Evolutionary conservation across 2,329 filamentous ascomycete genomes (phyloP), one percentile per base, ranked within the genome.

Genomic region (Ophiobolus disseminans): DNA sequence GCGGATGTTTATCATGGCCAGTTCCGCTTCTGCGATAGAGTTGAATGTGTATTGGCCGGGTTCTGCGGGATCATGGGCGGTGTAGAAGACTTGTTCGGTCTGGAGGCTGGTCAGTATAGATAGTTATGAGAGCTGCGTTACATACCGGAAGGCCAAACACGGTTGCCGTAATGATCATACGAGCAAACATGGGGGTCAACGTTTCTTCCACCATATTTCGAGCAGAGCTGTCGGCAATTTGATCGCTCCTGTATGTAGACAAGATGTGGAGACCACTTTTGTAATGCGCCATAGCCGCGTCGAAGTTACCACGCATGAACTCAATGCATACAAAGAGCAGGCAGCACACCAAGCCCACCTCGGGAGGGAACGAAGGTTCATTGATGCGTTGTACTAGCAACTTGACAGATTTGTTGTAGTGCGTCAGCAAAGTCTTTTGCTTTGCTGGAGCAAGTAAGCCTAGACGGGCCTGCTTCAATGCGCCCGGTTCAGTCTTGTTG

Each of bases 291-390:
- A 72, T 65, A 11, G 71, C 75, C 0, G 72, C 62, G 11, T 62
- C 53, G 32, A 73, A 75, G 25, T 74, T 70, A 1, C 73, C 75
- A 5, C 73, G 68, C 6, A 78, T 50, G 20, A 73, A 69, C 44
- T 79, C 76, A 35, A 78, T 60, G 41, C 66, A 72, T 4, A 75
- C 62, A 53, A 78, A 78, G 1, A 77, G 37, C 40, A 77, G 57
- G 39, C 75, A 78, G 2, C 71, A 67, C 34, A 78, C 73, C 22
- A 78, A 63, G 3, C 70, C 67, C 10, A 61, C 48, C 35, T 65
- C 56, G 8, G 73, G 60, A 6, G 66, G 63, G 2, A 70, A 51
- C 1, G 70, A 70, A 3, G 62, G 39, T 23, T 61, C 63, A 13
- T 60, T 55, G 21, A 66, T 68, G 5, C 46, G 55, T 17, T 66